phyloP scores from a whole-genome alignment of 1,284 basidiomycete species.

The Agaricales sp. region DNA sequence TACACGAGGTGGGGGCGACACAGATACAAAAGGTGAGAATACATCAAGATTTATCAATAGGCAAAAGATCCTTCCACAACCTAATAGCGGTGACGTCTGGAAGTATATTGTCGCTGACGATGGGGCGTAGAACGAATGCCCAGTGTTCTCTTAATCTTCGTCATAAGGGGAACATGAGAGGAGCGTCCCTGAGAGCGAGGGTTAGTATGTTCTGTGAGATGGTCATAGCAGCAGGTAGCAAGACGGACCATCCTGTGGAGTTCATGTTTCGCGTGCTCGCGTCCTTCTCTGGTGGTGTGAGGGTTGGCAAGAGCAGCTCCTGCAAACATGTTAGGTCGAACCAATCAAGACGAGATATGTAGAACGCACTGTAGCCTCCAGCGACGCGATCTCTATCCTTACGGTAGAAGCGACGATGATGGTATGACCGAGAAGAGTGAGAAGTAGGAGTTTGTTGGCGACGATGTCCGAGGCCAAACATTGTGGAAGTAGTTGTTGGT shows the following conservation, averaged over 20 bases:
- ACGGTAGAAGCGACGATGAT: conserved; percentile 22
- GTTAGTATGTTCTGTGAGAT: conserved; percentile 1
- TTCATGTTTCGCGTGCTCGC: conserved; percentile 35
- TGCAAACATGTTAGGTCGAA: conserved; percentile 2
- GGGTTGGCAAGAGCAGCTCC: conserved; percentile 40
- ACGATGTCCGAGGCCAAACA: not conserved
- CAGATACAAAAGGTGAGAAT: too few relatives aligned
- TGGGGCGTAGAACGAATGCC: conserved; percentile 37
- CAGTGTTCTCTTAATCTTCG: conserved; percentile 37
- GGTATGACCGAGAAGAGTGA: conserved; percentile 11
- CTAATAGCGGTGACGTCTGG: conserved; percentile 9
- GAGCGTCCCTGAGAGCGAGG: conserved; percentile 28
- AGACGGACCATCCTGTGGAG: conserved; percentile 32
- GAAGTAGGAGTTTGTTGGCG: conserved; percentile 7
- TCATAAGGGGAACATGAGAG: conserved; percentile 39
- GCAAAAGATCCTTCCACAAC: too few relatives aligned
- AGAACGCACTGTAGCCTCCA: conserved; percentile 34
- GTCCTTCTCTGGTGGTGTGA: conserved; percentile 30
- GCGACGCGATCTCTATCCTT: conserved; percentile 34
- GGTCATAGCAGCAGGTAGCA: not conserved
- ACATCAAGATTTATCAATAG: too few relatives aligned
- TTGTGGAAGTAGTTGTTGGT: not conserved
- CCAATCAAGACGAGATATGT: not conserved
- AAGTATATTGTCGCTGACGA: not conserved
- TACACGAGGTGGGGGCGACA: too few relatives aligned